phyloP scores from a whole-genome alignment of 2,329 filamentous ascomycete species.

The Verticillium longisporum region DNA sequence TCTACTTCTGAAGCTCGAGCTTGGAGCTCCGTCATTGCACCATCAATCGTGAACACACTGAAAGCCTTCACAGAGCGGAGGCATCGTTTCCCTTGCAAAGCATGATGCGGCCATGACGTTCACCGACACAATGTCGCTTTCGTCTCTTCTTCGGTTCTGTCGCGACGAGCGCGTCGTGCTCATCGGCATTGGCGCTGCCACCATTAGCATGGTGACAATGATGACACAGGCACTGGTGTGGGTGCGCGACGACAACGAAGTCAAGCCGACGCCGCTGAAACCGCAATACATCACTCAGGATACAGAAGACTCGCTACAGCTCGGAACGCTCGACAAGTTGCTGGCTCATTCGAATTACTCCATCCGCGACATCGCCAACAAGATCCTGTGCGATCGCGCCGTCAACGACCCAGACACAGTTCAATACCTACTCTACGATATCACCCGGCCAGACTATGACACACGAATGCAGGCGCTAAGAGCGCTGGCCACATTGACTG shows the following conservation, averaged over 20 bases:
- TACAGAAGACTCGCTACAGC: constrained; percentile 63
- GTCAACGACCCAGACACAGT: constrained; percentile 51
- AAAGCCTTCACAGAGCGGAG: not conserved
- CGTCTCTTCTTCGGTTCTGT: constrained; percentile 14
- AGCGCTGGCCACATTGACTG: constrained; percentile 48
- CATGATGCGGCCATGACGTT: not conserved
- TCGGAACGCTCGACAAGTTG: constrained; percentile 60
- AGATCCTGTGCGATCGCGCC: constrained; percentile 48
- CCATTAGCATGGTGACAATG: constrained; percentile 49
- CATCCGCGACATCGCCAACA: constrained; percentile 61
- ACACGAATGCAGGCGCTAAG: constrained; percentile 50
- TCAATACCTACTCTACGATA: constrained; percentile 46
- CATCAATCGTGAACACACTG: not conserved
- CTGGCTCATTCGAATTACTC: constrained; percentile 65
- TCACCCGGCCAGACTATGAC: constrained; percentile 52
- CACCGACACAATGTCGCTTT: not conserved
- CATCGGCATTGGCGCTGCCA: constrained; percentile 47
- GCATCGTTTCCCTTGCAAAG: not conserved
- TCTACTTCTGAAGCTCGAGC: not conserved
- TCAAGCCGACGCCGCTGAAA: constrained; percentile 58
- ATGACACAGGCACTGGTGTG: constrained; percentile 52
- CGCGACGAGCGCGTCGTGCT: constrained; percentile 49
- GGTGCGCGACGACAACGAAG: constrained; percentile 58
- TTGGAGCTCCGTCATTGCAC: not conserved
- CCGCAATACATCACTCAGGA: constrained; percentile 69